Evolutionary conservation across 768 basidiomycete species (phyloP).

Genomic region (Cubamyces lactineus): DNA sequence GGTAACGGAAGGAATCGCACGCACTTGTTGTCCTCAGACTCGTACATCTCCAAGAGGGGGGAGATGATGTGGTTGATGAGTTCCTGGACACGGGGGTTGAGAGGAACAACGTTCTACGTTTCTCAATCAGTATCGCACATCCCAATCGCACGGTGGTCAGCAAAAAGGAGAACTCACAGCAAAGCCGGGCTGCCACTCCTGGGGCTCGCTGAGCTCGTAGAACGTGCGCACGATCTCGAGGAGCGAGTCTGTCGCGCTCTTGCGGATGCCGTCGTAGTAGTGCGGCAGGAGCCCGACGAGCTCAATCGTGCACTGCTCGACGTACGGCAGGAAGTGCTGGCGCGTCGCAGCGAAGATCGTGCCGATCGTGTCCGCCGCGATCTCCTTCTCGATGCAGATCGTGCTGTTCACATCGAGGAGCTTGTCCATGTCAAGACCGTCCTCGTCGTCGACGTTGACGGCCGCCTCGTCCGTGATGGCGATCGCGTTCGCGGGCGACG

Average conservation of each 20-base stretch:
- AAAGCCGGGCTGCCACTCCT: constrained; percentile 81
- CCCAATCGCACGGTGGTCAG: not conserved
- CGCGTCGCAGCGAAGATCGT: constrained; percentile 84
- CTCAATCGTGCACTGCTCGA: constrained; percentile 80
- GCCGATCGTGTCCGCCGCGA: constrained; percentile 95
- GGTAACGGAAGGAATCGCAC: constrained; percentile 4
- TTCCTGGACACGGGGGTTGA: constrained; percentile 74
- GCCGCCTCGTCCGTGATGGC: constrained; percentile 61
- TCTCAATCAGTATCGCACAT: not conserved
- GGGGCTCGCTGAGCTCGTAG: constrained; percentile 83
- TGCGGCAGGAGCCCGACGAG: constrained; percentile 81
- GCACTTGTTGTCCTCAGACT: constrained; percentile 95
- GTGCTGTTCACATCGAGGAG: constrained; percentile 93
- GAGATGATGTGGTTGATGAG: constrained; percentile 76
- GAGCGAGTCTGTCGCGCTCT: constrained; percentile 86
- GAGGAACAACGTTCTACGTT: constrained; percentile 41
- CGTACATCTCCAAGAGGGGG: constrained; percentile 85
- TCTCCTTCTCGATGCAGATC: constrained; percentile 98
- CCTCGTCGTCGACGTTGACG: constrained; percentile 70
- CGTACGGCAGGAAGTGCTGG: constrained; percentile 85
- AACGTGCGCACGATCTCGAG: constrained; percentile 89
- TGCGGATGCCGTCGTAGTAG: constrained; percentile 98
- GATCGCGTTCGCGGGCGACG: constrained; percentile 73
- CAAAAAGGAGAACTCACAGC: constrained; percentile 49
- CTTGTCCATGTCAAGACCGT: constrained; percentile 75